Conservation (phyloP, 495 filamentous ascomycete genomes). For the Aspergillus leporis region DNA sequence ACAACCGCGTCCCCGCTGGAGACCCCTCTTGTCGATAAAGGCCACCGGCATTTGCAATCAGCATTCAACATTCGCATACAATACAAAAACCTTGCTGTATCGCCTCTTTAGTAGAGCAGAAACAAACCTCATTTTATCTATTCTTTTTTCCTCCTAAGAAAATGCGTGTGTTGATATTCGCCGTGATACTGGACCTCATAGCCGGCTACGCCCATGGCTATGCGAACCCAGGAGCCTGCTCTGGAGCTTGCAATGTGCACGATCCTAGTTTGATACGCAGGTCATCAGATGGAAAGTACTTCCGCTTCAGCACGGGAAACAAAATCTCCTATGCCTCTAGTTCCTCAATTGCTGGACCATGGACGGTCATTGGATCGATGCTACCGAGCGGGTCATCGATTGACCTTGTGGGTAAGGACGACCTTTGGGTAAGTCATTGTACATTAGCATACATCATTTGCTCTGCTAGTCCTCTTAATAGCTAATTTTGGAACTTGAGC, state of each 20-base stretch:
- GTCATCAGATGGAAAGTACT: constrained; percentile 64
- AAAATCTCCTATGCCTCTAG: constrained; percentile 64
- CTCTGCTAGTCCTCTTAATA: background rate
- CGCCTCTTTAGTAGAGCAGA: too few species aligned
- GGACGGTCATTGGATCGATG: constrained; percentile 61
- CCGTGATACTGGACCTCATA: background rate
- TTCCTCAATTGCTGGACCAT: constrained; percentile 61
- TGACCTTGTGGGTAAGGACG: constrained; percentile 55
- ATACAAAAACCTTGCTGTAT: too few species aligned
- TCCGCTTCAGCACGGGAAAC: constrained; percentile 70
- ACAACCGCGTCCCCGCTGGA: too few species aligned
- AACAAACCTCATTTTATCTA: too few species aligned
- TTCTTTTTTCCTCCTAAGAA: too few species aligned
- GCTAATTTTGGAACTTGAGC: background rate
- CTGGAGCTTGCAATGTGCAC: constrained; percentile 60
- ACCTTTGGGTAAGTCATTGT: constrained; percentile 58
- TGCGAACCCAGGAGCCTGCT: constrained; percentile 57
- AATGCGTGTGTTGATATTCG: background rate
- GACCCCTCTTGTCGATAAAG: too few species aligned
- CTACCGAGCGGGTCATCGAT: constrained; percentile 63
- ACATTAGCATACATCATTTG: background rate
- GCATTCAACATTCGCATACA: too few species aligned
- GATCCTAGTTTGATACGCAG: constrained; percentile 67
- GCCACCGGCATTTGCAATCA: too few species aligned
- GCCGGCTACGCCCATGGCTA: constrained; percentile 39